A percentile compares a stretch with the other conserved stretches of the same genome.
These are phyloP conservation scores for Heritiera littoralis DNA, from an alignment of 345 rosid species.

Conservation along the genomic window DNA sequence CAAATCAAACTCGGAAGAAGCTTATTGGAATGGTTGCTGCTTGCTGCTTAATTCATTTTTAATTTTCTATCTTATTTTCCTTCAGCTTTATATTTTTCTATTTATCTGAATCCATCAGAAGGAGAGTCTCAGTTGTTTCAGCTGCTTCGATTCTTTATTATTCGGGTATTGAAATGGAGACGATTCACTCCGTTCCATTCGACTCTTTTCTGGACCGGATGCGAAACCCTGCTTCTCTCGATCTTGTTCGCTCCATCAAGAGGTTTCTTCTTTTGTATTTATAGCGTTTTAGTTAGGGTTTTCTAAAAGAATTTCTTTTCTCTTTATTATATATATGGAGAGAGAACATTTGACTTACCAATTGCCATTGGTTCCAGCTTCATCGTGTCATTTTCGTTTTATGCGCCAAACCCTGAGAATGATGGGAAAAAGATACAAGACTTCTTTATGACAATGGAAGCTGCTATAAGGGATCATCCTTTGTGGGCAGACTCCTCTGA, in stretches of 20 bases:
- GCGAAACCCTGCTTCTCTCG: conserved; percentile 58
- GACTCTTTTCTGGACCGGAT: conserved; percentile 55
- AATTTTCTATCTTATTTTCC: no score
- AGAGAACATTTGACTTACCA: neutral
- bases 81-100: no score
- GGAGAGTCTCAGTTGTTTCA: neutral
- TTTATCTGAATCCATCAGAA: neutral
- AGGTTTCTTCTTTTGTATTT: conserved; percentile 39
- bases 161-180: conserved; percentile 13
- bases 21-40: no score
- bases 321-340: no score
- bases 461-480: conserved; percentile 48
- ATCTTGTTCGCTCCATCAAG: conserved; percentile 68
- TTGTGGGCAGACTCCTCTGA: conserved; percentile 49
- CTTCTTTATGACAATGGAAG: conserved; percentile 54
- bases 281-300: neutral
- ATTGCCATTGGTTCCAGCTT: conserved; percentile 39
- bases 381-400: conserved; percentile 58
- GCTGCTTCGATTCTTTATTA: neutral
- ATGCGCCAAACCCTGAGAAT: conserved; percentile 45
- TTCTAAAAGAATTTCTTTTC: neutral
- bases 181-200: conserved; percentile 33
- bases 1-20: no score
- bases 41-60: no score
- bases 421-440: conserved; percentile 57